Percentiles rank a stretch among this genome's conserved stretches.
These are phyloP conservation scores for Arthromyces matolae DNA, from an alignment of 768 basidiomycete genomes.

Conservation along the genomic window DNA sequence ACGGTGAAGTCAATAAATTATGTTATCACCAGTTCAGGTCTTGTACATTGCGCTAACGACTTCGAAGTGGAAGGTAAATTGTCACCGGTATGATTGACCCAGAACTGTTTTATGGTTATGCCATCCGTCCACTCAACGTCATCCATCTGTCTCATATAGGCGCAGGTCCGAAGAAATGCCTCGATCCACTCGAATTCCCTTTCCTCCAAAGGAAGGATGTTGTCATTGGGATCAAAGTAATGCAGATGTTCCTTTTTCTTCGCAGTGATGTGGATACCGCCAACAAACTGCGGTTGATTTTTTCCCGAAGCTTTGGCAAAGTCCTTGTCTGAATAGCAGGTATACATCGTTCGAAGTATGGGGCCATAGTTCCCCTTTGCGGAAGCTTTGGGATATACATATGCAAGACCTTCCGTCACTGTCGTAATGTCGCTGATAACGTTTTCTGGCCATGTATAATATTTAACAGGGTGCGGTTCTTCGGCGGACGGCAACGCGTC, in stretches of 20 bases:
- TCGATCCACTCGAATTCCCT: constrained; percentile 24
- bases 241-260: not conserved
- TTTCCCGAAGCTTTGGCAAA: constrained; percentile 5
- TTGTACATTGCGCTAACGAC: too few relatives aligned
- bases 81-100: constrained; percentile 8
- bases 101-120: constrained; percentile 22
- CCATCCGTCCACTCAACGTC: constrained; percentile 17
- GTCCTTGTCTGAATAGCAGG: constrained; percentile 7
- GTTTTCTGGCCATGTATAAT: constrained; percentile 5
- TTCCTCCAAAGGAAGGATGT: constrained; percentile 9
- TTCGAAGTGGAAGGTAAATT: not conserved
- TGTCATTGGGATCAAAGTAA: not conserved
- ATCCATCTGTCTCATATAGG: constrained; percentile 19
- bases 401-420: constrained; percentile 15
- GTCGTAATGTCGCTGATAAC: constrained; percentile 12
- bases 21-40: too few relatives aligned
- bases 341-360: constrained; percentile 16
- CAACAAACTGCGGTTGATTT: constrained; percentile 11
- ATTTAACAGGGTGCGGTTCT: not conserved
- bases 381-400: constrained; percentile 3
- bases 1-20: too few relatives aligned
- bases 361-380: not conserved
- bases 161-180: constrained; percentile 21
- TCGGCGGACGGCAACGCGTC: not conserved
- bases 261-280: not conserved